Conservation (phyloP, 495 filamentous ascomycete genomes). For the Annulohypoxylon nitens region DNA sequence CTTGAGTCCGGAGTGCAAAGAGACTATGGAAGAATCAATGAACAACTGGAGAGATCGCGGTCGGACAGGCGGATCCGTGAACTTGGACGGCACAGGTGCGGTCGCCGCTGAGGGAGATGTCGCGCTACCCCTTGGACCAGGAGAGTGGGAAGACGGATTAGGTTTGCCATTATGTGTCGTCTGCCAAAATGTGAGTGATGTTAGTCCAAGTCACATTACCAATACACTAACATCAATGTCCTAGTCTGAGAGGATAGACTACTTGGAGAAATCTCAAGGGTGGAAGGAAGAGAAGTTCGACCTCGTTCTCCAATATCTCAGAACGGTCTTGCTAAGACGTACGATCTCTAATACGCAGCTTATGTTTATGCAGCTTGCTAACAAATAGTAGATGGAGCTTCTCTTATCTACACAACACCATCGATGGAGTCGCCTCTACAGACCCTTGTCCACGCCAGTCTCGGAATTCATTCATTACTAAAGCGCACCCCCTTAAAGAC, state of each 20-base stretch:
- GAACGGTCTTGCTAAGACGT: slow-evolving; percentile 90
- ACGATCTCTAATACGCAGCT: slow-evolving; percentile 49
- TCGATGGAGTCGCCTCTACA: slow-evolving; percentile 83
- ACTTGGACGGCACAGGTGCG: slow-evolving; percentile 62
- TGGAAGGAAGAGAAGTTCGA: slow-evolving; percentile 98
- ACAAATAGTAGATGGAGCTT: slow-evolving; percentile 78
- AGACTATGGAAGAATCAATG: slow-evolving; percentile 88
- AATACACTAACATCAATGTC: slow-evolving; percentile 46
- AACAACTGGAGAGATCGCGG: slow-evolving; percentile 69
- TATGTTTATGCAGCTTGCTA: slow-evolving; percentile 21
- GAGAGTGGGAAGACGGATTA: slow-evolving; percentile 93
- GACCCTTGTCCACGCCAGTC: slow-evolving; percentile 84
- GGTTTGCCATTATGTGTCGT: slow-evolving; percentile 92
- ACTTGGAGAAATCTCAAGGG: slow-evolving; percentile 83
- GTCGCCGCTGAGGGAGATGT: slow-evolving; percentile 69
- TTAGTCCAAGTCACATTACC: background rate
- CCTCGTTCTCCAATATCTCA: slow-evolving; percentile 86
- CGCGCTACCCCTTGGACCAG: slow-evolving; percentile 83
- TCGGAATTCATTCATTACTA: slow-evolving; percentile 90
- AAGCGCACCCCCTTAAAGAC: slow-evolving; percentile 87
- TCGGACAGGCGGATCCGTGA: slow-evolving; percentile 62
- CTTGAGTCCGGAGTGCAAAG: slow-evolving; percentile 80
- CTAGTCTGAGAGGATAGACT: slow-evolving; percentile 90
- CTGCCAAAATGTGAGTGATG: slow-evolving; percentile 83
- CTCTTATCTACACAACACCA: slow-evolving; percentile 89